These are phyloP conservation scores for Camillea tinctor DNA, from an alignment of 2,329 filamentous ascomycete genomes.

Conservation along the genomic window DNA sequence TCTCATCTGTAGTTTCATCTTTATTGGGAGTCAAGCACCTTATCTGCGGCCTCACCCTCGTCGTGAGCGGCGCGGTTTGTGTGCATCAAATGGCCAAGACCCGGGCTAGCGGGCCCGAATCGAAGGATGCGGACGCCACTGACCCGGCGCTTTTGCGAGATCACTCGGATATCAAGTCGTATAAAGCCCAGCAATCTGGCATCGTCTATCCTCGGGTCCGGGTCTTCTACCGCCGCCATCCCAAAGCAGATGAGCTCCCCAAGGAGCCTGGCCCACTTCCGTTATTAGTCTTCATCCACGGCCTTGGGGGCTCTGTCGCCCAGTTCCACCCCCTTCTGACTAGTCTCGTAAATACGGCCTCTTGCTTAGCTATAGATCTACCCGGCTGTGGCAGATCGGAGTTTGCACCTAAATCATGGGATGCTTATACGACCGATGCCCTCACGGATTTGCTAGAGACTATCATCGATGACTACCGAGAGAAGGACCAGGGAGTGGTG, in stretches of 20 bases:
- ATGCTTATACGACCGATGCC: conserved; percentile 76
- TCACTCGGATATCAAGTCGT: conserved; percentile 68
- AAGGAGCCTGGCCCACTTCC: conserved; percentile 71
- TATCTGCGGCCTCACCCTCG: conserved; percentile 19
- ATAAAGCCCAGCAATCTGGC: conserved; percentile 62
- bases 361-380: conserved; percentile 84
- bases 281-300: conserved; percentile 87
- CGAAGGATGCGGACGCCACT: conserved; percentile 48
- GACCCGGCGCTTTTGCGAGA: conserved; percentile 81
- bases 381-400: conserved; percentile 84
- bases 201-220: conserved; percentile 74
- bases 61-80: conserved; percentile 23
- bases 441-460: conserved; percentile 72
- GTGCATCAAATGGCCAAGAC: conserved; percentile 24
- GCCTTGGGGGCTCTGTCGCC: conserved; percentile 85
- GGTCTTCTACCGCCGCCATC: conserved; percentile 80
- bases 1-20: conserved; percentile 15
- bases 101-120: conserved; percentile 20
- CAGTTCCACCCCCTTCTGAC: conserved; percentile 83
- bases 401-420: conserved; percentile 69
- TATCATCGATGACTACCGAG: conserved; percentile 72
- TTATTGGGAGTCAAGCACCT: conserved; percentile 10
- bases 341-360: conserved; percentile 77
- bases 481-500: conserved; percentile 70
- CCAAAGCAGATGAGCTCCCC: conserved; percentile 79